These are phyloP conservation scores for Rauvolfia tetraphylla DNA, from an alignment of 257 asterid genomes.

Conservation along the genomic window DNA sequence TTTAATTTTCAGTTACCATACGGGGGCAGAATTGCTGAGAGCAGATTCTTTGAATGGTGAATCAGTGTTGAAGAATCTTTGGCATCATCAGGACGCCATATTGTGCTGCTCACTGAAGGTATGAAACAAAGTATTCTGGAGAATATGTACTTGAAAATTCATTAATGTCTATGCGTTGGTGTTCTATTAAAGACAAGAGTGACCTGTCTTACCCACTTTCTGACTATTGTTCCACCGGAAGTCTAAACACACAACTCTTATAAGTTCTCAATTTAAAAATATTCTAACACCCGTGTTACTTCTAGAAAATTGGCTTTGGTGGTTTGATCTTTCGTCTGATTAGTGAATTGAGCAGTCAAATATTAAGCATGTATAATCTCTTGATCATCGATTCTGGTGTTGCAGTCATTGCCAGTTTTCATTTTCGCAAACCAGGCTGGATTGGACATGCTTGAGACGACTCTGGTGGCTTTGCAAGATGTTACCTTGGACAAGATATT, in stretches of 20 bases:
- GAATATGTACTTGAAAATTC: neutral
- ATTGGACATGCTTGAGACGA: slow-evolving; percentile 92
- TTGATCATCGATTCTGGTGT: slow-evolving; percentile 3
- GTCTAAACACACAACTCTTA: neutral
- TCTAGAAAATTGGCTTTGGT: neutral
- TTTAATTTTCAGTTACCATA: slow-evolving; percentile 52
- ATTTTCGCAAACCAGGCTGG: slow-evolving; percentile 94
- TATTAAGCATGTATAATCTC: neutral
- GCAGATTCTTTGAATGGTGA: slow-evolving; percentile 52
- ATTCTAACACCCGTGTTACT: neutral
- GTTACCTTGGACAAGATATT: slow-evolving; percentile 79
- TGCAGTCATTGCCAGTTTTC: slow-evolving; percentile 79
- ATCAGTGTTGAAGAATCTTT: slow-evolving; percentile 65
- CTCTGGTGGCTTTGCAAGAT: slow-evolving; percentile 86
- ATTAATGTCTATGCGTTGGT: too few relatives aligned
- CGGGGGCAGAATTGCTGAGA: slow-evolving; percentile 66
- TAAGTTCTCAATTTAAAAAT: neutral
- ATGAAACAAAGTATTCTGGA: neutral
- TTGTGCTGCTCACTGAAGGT: slow-evolving; percentile 97
- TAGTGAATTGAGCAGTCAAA: neutral
- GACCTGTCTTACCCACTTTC: too few relatives aligned
- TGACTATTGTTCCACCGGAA: neutral
- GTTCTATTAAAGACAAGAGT: too few relatives aligned
- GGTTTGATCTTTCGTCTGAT: neutral
- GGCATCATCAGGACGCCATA: slow-evolving; percentile 96